These are phyloP conservation scores for Parsonsia alboflavescens DNA, from an alignment of 257 asterid genomes.

Conservation along the genomic window DNA sequence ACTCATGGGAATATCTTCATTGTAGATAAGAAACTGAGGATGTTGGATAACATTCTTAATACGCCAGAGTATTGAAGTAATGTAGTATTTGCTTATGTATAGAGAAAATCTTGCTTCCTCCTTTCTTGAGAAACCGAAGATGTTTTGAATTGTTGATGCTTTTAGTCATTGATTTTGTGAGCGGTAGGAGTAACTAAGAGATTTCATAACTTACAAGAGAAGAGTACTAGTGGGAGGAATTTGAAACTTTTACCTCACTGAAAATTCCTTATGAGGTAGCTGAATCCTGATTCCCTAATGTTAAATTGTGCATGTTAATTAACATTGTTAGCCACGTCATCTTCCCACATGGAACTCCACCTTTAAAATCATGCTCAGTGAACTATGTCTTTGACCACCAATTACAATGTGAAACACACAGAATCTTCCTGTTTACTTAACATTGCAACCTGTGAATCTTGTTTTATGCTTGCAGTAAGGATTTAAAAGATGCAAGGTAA, in stretches of 20 bases:
- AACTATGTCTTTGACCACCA: neutral
- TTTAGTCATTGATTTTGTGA: neutral
- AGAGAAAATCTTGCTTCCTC: neutral
- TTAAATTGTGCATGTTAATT: neutral
- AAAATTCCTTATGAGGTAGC: neutral
- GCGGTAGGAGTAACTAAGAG: neutral
- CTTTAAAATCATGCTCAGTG: neutral
- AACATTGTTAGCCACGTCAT: neutral
- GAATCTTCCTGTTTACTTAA: neutral
- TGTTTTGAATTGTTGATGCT: neutral
- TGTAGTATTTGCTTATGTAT: neutral
- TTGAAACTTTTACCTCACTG: neutral
- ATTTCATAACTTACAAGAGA: neutral
- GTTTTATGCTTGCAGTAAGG: neutral
- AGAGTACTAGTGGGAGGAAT: neutral
- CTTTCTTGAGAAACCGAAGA: neutral
- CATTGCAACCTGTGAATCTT: neutral
- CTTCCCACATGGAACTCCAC: neutral
- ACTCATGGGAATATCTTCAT: neutral
- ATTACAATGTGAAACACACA: neutral
- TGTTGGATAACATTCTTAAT: neutral
- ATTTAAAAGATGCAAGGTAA: neutral
- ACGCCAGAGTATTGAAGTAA: neutral
- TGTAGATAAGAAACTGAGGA: neutral
- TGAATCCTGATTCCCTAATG: neutral